Base-by-base conservation (phyloP, 306 rosid species). In the Oemleria cerasiformis region DNA sequence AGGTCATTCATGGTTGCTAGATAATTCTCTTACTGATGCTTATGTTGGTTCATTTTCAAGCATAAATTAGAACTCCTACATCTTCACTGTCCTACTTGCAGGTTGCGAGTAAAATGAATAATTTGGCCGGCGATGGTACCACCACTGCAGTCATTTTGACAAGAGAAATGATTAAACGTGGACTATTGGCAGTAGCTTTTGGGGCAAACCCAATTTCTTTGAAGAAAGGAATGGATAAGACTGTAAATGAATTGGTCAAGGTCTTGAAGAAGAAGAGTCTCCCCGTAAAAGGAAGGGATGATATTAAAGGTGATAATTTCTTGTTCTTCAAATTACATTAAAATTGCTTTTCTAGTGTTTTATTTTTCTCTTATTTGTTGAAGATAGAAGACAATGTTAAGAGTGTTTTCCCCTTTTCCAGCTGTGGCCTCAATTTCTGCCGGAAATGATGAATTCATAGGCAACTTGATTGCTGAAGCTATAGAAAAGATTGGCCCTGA, bases 31-130 rank as follows among this genome's bases (percentile, higher is more conserved):
- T 58, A 42, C 72, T 9, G 42, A 14, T 7, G 69, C 72, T 83
- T 78, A 38, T 71, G 44, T 77, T 65, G 68, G 44, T 70, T 53
- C 9, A 49, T 53, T 60, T 67, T 53, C 49, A 70, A 73, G 51
- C 61, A 9, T 38, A 62, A 49, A 45, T 68, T 42, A 16, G 53
- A 71, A 65, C 65, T 82, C 20, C 75, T 40, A 72, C 74, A 56
- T 73, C 68, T 41, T 50, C 54, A 70, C 23, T 76, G 71, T 76
- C 50, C 40, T 66, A 62, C 79, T 79, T 76, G 82, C 83, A 94
- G 98, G 98, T 94, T 87, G 98, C 95, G 19, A 82, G 80, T 67
- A 94, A 85, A 86, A 91, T 91, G 96, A 94, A 94, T 78, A 88
- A 82, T 80, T 82, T 88, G 84, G 97, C 96, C 43, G 98, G 98